These are phyloP conservation scores for Candida suzukii DNA, from an alignment of 805 yeast species.

Conservation along the genomic window DNA sequence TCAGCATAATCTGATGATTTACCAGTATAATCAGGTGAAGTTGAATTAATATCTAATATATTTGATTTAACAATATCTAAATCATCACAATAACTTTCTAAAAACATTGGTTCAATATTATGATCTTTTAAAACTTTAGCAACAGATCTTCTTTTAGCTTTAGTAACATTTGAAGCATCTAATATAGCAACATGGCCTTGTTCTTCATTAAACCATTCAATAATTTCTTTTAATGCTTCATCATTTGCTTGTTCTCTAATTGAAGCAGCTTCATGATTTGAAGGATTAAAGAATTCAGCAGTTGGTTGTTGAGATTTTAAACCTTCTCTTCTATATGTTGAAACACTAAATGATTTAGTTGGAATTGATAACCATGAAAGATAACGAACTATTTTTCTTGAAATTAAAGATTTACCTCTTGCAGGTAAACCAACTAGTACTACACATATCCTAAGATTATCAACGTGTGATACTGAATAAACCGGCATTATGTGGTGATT, in stretches of 20 bases:
- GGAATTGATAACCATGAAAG: constrained; percentile 86
- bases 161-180: constrained; percentile 89
- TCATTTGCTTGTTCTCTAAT: constrained; percentile 65
- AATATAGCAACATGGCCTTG: constrained; percentile 86
- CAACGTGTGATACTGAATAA: constrained; percentile 51
- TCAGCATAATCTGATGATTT: constrained; percentile 67
- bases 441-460: constrained; percentile 74
- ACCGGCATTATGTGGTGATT: constrained; percentile 38
- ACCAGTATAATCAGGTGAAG: constrained; percentile 75
- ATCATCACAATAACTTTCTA: constrained; percentile 90
- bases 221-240: constrained; percentile 69
- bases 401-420: constrained; percentile 89
- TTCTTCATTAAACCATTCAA: constrained; percentile 77
- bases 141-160: constrained; percentile 59
- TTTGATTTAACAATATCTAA: constrained; percentile 70
- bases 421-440: constrained; percentile 87
- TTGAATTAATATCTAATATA: constrained; percentile 77
- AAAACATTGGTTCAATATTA: constrained; percentile 80
- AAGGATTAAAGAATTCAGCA: constrained; percentile 74
- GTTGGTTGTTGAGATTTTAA: constrained; percentile 50
- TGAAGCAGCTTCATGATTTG: constrained; percentile 56
- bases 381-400: constrained; percentile 90
- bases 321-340: constrained; percentile 66
- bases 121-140: constrained; percentile 48
- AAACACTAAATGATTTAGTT: constrained; percentile 86